These are phyloP conservation scores for Aureobasidium uvarum DNA, from an alignment of 2,329 filamentous ascomycete species.

Conservation along the genomic window DNA sequence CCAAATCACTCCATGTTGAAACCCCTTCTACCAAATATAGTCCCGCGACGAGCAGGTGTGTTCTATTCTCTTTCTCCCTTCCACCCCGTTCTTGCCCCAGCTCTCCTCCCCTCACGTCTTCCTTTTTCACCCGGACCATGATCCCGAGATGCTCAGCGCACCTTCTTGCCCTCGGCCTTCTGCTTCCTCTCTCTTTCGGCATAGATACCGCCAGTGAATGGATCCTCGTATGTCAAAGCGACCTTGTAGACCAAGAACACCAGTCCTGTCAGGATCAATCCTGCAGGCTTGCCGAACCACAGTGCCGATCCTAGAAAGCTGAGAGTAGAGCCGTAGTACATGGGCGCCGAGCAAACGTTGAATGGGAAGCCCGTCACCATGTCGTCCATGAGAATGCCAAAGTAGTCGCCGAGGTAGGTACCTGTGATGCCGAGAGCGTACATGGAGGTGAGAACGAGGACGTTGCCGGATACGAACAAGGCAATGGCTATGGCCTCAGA, in stretches of 20 bases:
- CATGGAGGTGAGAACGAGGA: constrained; percentile 84
- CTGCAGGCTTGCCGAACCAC: constrained; percentile 82
- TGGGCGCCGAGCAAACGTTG: constrained; percentile 83
- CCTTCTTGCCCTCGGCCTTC: constrained; percentile 38
- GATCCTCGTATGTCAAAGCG: constrained; percentile 84
- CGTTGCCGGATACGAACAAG: constrained; percentile 73
- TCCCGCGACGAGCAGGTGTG: neutral
- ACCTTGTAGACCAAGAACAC: constrained; percentile 77
- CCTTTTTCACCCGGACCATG: constrained; percentile 1
- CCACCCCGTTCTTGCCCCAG: neutral
- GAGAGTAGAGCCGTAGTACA: constrained; percentile 94
- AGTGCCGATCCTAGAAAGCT: constrained; percentile 88
- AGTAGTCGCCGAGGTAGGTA: constrained; percentile 97
- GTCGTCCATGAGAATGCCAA: constrained; percentile 94
- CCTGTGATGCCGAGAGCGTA: constrained; percentile 91
- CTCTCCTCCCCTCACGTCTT: constrained; percentile 20
- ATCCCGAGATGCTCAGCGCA: neutral
- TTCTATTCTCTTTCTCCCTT: neutral
- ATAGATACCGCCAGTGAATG: constrained; percentile 92
- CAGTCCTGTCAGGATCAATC: constrained; percentile 69
- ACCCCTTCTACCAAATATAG: neutral
- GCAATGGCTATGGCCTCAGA: constrained; percentile 64
- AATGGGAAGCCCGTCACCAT: constrained; percentile 96
- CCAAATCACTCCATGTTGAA: neutral
- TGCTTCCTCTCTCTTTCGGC: constrained; percentile 68